These are phyloP conservation scores for Theileria annulata DNA, from an alignment of 169 alveolate species.

Conservation along the genomic window DNA sequence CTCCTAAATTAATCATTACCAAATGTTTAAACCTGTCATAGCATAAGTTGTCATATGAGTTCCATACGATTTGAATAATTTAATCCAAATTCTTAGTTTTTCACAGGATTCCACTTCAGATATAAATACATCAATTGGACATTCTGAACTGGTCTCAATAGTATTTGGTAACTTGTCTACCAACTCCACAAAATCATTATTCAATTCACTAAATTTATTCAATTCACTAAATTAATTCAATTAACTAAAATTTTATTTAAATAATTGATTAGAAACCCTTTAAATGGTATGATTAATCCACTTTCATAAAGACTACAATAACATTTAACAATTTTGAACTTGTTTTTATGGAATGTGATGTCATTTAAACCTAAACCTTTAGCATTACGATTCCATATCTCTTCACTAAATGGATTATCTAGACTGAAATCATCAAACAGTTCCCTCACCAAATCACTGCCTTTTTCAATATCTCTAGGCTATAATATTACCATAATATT, in stretches of 20 bases:
- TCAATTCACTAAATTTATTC: conserved; percentile 27
- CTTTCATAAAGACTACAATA: conserved; percentile 56
- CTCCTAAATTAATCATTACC: conserved; percentile 28
- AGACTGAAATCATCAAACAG: conserved; percentile 48
- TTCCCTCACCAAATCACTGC: conserved; percentile 44
- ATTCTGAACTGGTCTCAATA: background rate
- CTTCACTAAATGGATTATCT: conserved; percentile 48
- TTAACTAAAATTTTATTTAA: background rate
- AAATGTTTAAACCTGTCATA: conserved; percentile 20
- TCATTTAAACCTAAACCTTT: background rate
- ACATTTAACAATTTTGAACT: conserved; percentile 37
- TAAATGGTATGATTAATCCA: conserved; percentile 58
- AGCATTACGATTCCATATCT: conserved; percentile 39
- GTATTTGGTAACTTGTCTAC: conserved; percentile 26
- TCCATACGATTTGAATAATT: conserved; percentile 72
- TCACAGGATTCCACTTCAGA: conserved; percentile 44
- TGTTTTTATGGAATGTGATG: background rate
- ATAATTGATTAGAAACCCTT: conserved; percentile 33
- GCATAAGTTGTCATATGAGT: conserved; percentile 66
- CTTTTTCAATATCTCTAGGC: conserved; percentile 26
- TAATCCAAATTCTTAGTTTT: conserved; percentile 62
- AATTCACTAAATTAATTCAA: too few relatives aligned
- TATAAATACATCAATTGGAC: conserved; percentile 52
- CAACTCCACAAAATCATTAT: conserved; percentile 23
- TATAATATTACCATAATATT: background rate